Base-by-base conservation (phyloP, 1,139 yeast genomes). In the Scheffersomyces titani region DNA sequence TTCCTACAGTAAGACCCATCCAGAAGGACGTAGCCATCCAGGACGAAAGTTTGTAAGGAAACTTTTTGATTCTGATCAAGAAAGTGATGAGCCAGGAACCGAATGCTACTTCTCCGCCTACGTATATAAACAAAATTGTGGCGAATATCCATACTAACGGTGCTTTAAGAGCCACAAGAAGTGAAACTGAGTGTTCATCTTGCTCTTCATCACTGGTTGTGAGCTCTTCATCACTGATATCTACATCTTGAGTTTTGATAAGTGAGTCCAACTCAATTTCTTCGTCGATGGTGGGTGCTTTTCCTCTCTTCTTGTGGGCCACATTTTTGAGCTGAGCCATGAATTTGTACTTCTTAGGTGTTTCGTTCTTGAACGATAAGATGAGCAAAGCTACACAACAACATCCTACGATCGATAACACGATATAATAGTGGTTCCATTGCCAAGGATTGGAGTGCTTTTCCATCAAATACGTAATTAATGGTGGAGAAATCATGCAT, bases 21-120 rank as follows among this genome's bases (percentile, higher is more conserved):
- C 92, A 88, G 68, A 83, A 88, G 16, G 83, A 68, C 3, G 91
- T 81, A 2, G 90, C 87, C 57, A 87, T 77, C 63, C 82, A 82
- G 0, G 92, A 85, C 52, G 90, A 78, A 18, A 69, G 60, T 19
- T 78, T 70, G 62, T 81, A 86, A 7, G 78, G 65, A 54, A 78
- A 69, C 0, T 76, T 61, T 60, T 84, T 82, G 51, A 86, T 78
- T 44, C 87, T 76, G 36, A 84, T 70, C 51, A 87, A 67, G 63
- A 80, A 89, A 19, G 89, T 82, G 60, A 85, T 80, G 49, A 87
- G 64, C 92, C 92, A 89, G 1, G 88, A 76, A 0, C 91, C 92
- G 59, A 88, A 83, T 3, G 89, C 80, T n/a, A 83, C 81, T 66
- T 88, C 92, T 6, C 85, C 85, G 2, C 94, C 93, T 44, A 87